Conservation (phyloP, 768 basidiomycete genomes). For the Naganishia antarctica region DNA sequence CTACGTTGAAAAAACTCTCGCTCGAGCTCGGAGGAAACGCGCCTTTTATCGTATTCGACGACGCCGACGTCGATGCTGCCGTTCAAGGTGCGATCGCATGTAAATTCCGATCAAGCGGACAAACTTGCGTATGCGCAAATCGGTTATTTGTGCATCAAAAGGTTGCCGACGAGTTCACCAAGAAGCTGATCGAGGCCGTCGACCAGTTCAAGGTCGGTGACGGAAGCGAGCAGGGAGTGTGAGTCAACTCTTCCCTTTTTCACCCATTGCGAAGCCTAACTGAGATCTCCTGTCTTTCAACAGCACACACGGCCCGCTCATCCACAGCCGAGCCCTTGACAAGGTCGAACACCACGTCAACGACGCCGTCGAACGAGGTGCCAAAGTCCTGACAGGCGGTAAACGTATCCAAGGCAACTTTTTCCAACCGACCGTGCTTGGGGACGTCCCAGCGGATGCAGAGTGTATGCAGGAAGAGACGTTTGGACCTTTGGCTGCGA, state of each 20-base stretch:
- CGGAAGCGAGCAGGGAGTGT: constrained; percentile 74
- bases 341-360: constrained; percentile 81
- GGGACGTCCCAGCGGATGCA: constrained; percentile 67
- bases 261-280: too few species aligned
- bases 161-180: constrained; percentile 87
- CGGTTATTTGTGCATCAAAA: constrained; percentile 53
- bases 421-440: constrained; percentile 82
- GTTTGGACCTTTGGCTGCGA: constrained; percentile 63
- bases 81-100: constrained; percentile 62
- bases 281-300: constrained; percentile 20
- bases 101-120: constrained; percentile 49
- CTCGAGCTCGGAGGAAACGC: constrained; percentile 69
- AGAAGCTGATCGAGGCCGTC: constrained; percentile 66
- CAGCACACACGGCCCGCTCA: constrained; percentile 85
- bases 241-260: too few species aligned
- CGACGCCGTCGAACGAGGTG: constrained; percentile 79
- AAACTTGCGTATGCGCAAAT: constrained; percentile 49
- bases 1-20: constrained; percentile 49
- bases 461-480: constrained; percentile 72
- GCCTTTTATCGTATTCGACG: constrained; percentile 94
- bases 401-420: constrained; percentile 63
- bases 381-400: constrained; percentile 85
- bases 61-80: constrained; percentile 87
- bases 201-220: constrained; percentile 67
- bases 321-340: constrained; percentile 75